These are phyloP conservation scores for Exophiala viscosa DNA, from an alignment of 2,329 filamentous ascomycete genomes.

Conservation along the genomic window DNA sequence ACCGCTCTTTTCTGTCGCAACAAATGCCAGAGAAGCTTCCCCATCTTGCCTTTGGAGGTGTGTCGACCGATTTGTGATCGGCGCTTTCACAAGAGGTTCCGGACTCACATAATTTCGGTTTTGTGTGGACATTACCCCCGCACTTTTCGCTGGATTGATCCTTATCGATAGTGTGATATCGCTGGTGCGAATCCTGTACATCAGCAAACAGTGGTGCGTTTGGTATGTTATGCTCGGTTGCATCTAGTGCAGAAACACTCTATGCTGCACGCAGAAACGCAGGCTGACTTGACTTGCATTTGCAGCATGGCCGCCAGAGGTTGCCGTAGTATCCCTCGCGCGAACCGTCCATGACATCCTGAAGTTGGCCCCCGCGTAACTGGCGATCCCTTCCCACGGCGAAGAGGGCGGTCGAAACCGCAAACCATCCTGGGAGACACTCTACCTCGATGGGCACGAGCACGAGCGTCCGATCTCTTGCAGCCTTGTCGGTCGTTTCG, in stretches of 20 bases:
- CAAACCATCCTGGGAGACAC: no score
- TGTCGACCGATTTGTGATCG: constrained; percentile 1
- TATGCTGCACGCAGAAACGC: no score
- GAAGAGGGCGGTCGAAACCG: neutral
- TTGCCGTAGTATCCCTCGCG: no score
- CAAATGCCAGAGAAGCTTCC: no score
- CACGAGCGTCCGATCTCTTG: constrained; percentile 4
- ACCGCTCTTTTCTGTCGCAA: neutral
- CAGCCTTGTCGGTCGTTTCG: constrained; percentile 10
- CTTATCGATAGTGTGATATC: constrained; percentile 20
- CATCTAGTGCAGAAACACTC: no score
- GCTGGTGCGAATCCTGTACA: neutral
- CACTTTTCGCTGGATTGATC: constrained; percentile 12
- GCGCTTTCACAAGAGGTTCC: neutral
- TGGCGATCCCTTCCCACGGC: no score
- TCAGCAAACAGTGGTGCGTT: constrained; percentile 2
- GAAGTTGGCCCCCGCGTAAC: neutral
- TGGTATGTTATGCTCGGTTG: constrained; percentile 6
- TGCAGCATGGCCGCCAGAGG: no score
- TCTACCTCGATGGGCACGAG: no score
- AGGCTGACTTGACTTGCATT: no score
- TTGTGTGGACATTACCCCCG: no score
- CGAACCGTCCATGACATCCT: constrained; percentile 1
- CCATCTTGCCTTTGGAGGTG: neutral
- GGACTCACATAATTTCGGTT: neutral